Percentiles rank a stretch among this genome's conserved stretches.
phyloP scores from a whole-genome alignment of 768 basidiomycete genomes.

The Pleurotus salmoneostramineus region DNA sequence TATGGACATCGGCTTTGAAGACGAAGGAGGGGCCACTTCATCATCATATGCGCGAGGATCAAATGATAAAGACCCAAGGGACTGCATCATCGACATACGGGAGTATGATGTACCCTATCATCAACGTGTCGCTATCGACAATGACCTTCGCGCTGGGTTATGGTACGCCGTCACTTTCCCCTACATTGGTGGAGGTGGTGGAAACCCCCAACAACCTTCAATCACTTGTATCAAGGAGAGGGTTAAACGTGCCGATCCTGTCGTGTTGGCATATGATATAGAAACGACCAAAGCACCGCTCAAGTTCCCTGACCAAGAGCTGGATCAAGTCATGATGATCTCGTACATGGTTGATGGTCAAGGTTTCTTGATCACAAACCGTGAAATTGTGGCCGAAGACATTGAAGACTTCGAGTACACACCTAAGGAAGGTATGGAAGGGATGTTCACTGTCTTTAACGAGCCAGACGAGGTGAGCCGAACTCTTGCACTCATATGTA shows the following conservation, averaged over 20 bases:
- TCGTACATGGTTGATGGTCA: constrained; percentile 99
- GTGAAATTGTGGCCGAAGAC: constrained; percentile 95
- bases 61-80: constrained; percentile 78
- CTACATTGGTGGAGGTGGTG: not conserved
- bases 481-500: not conserved
- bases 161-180: constrained; percentile 89
- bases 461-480: constrained; percentile 79
- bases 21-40: constrained; percentile 29
- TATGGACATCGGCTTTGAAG: constrained; percentile 68
- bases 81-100: constrained; percentile 89
- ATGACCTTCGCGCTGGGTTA: constrained; percentile 94
- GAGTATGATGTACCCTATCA: constrained; percentile 99
- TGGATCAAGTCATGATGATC: constrained; percentile 99
- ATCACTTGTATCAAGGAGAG: constrained; percentile 73
- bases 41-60: constrained; percentile 12
- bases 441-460: constrained; percentile 94
- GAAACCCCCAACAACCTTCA: constrained; percentile 67
- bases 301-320: constrained; percentile 94
- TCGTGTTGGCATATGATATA: constrained; percentile 99
- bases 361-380: constrained; percentile 95
- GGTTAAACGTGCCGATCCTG: constrained; percentile 97
- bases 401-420: constrained; percentile 99
- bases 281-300: constrained; percentile 99
- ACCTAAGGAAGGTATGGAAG: constrained; percentile 96
- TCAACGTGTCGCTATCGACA: constrained; percentile 98